Evolutionary conservation across 2,329 filamentous ascomycete genomes (phyloP).

Genomic region (Chlorencoelia australis): DNA sequence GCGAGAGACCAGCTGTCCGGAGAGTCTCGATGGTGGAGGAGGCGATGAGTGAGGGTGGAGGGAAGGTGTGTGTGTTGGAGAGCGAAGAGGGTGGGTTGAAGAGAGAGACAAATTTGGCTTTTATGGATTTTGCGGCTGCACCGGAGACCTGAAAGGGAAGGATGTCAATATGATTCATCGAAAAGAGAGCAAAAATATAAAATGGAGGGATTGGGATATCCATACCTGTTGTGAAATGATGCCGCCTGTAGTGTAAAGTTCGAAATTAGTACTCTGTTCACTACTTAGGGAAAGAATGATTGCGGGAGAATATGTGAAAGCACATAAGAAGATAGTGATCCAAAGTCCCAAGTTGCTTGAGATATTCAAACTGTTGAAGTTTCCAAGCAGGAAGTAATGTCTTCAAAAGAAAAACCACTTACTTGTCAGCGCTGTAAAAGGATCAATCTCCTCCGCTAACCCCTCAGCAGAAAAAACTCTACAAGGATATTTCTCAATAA

Average conservation of each 20-base stretch:
- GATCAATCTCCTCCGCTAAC: slow-evolving; percentile 76
- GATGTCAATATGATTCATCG: too few relatives aligned
- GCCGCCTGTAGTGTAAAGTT: too few relatives aligned
- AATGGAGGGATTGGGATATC: background rate
- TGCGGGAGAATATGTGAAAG: too few relatives aligned
- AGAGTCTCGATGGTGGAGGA: slow-evolving; percentile 53
- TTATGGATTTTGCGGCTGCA: slow-evolving; percentile 82
- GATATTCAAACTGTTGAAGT: too few relatives aligned
- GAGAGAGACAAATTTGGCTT: slow-evolving; percentile 68
- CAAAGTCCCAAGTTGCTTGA: too few relatives aligned
- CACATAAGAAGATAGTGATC: too few relatives aligned
- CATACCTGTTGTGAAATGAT: slow-evolving; percentile 81
- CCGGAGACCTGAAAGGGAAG: slow-evolving; percentile 67
- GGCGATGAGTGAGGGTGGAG: slow-evolving; percentile 63
- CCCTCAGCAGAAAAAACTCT: slow-evolving; percentile 71
- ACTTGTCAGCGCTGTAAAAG: slow-evolving; percentile 72
- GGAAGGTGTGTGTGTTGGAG: slow-evolving; percentile 42
- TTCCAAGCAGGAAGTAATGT: too few relatives aligned
- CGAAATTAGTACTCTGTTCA: too few relatives aligned
- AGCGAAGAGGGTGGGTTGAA: slow-evolving; percentile 42
- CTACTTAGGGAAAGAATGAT: too few relatives aligned
- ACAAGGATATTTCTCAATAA: slow-evolving; percentile 70
- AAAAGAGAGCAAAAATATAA: too few relatives aligned
- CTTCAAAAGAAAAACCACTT: too few relatives aligned
- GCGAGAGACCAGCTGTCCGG: slow-evolving; percentile 78